Conservation (phyloP, 2,329 filamentous ascomycete genomes). For the Apiospora kogelbergensis region DNA sequence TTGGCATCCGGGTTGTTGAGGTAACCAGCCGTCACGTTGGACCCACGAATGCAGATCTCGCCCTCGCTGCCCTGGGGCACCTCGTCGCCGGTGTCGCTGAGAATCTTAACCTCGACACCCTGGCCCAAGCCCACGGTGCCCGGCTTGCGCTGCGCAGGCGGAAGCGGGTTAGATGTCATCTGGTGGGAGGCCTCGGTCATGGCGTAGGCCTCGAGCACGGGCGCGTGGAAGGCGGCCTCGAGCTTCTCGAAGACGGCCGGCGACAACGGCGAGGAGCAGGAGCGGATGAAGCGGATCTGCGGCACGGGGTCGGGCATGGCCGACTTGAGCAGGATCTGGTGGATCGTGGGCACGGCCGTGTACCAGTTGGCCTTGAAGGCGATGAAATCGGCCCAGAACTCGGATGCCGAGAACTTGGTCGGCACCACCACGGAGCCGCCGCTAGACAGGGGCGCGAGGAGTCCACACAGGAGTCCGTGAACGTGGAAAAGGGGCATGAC, state of each 20-base stretch:
- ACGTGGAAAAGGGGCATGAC: conserved; percentile 93
- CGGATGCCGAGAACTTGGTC: conserved; percentile 73
- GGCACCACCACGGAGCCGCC: conserved; percentile 81
- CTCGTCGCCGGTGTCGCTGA: conserved; percentile 68
- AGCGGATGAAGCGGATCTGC: conserved; percentile 81
- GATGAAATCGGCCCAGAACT: conserved; percentile 80
- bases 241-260: conserved; percentile 80
- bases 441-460: conserved; percentile 73
- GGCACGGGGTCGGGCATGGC: conserved; percentile 68
- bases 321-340: conserved; percentile 81
- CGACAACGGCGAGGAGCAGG: conserved; percentile 80
- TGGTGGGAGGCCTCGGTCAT: conserved; percentile 91
- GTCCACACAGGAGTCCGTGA: conserved; percentile 80
- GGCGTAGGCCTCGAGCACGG: conserved; percentile 85
- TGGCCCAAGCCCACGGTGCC: conserved; percentile 82
- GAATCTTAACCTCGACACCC: conserved; percentile 78
- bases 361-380: conserved; percentile 83
- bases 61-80: conserved; percentile 69
- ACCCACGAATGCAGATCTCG: conserved; percentile 79
- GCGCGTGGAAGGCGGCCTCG: conserved; percentile 72
- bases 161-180: conserved; percentile 76
- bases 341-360: conserved; percentile 89
- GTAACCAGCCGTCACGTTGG: conserved; percentile 84
- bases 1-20: conserved; percentile 82
- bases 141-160: conserved; percentile 71